These are phyloP conservation scores for Helicostylum pulchrum DNA, from an alignment of 192 early-diverging fungal species.

Conservation along the genomic window DNA sequence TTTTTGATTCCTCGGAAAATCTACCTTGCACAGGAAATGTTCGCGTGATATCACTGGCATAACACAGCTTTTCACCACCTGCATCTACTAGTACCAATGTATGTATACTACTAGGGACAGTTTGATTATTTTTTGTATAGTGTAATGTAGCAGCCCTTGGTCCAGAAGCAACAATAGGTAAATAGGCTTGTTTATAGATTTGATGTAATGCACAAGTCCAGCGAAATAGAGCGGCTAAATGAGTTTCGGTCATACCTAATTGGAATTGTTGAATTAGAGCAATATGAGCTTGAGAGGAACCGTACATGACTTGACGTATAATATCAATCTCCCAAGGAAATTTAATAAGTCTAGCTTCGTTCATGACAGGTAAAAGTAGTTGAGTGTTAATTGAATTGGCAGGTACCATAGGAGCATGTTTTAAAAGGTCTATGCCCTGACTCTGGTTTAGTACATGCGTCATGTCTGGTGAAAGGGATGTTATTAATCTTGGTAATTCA, in stretches of 20 bases:
- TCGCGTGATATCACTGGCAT: slow-evolving; percentile 90
- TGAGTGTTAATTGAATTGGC: slow-evolving; percentile 21
- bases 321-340: slow-evolving; percentile 71
- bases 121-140: slow-evolving; percentile 73
- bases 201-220: slow-evolving; percentile 65
- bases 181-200: slow-evolving; percentile 76
- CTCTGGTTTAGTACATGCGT: slow-evolving; percentile 53
- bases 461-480: slow-evolving; percentile 39
- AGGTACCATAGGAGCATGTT: slow-evolving; percentile 1
- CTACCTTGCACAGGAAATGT: slow-evolving; percentile 78
- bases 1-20: slow-evolving; percentile 70
- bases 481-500: slow-evolving; percentile 51
- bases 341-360: slow-evolving; percentile 84
- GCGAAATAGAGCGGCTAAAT: slow-evolving; percentile 78
- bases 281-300: slow-evolving; percentile 76
- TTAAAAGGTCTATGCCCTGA: slow-evolving; percentile 32
- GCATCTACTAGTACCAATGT: slow-evolving; percentile 82
- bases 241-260: slow-evolving; percentile 62
- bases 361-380: slow-evolving; percentile 50
- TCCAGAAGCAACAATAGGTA: slow-evolving; percentile 81
- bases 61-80: slow-evolving; percentile 75
- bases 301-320: slow-evolving; percentile 72
- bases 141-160: slow-evolving; percentile 80
- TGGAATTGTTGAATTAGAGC: slow-evolving; percentile 73
- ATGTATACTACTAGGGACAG: slow-evolving; percentile 37